These are phyloP conservation scores for Cryptosporidium meleagridis DNA, from an alignment of 169 alveolate genomes.

Conservation along the genomic window DNA sequence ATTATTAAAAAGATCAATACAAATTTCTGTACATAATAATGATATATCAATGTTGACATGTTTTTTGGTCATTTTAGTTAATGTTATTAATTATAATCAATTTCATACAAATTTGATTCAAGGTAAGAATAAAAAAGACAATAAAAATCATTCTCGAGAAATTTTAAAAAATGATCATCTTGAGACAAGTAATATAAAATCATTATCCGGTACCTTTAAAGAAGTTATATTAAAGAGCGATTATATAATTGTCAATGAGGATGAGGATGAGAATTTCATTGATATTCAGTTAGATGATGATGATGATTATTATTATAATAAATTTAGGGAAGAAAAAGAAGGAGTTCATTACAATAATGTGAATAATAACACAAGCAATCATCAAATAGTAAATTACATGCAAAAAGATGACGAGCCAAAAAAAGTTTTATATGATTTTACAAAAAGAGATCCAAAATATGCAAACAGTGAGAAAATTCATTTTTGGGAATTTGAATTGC, in stretches of 20 bases:
- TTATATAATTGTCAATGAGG: background rate
- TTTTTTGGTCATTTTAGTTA: constrained; percentile 42
- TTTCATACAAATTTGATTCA: background rate
- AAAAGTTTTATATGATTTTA: constrained; percentile 2
- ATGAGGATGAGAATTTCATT: constrained; percentile 22
- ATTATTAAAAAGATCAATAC: constrained; percentile 50
- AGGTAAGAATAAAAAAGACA: background rate
- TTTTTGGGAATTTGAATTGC: constrained; percentile 60
- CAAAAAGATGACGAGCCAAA: background rate
- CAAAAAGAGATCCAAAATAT: constrained; percentile 55
- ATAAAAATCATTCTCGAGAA: background rate
- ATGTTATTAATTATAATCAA: constrained; percentile 8
- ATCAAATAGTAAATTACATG: background rate
- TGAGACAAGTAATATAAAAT: constrained; percentile 26
- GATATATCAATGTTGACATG: constrained; percentile 44
- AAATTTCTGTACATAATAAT: constrained; percentile 34
- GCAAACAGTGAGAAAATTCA: constrained; percentile 39
- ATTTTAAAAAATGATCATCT: background rate
- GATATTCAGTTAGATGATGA: constrained; percentile 29
- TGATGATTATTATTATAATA: background rate
- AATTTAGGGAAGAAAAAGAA: too few species aligned
- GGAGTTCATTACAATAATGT: background rate
- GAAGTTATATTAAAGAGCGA: background rate
- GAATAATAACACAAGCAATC: background rate
- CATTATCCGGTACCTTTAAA: background rate